phyloP scores from a whole-genome alignment of 495 filamentous ascomycete species.

The Aspergillus egyptiacus region DNA sequence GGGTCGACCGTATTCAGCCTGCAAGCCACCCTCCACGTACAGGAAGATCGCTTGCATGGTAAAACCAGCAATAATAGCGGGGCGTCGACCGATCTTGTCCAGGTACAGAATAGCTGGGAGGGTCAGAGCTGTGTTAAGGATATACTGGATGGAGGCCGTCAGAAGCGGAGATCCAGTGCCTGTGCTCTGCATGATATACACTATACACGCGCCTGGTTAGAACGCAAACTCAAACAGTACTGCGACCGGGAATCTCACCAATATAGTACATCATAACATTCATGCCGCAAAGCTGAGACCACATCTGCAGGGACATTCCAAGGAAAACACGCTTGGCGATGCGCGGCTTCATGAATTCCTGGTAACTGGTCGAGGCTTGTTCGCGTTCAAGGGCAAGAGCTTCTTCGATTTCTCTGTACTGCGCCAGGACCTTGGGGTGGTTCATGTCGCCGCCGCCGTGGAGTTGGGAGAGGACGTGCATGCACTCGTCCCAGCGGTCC shows the following conservation, averaged over 20 bases:
- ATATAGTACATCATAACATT: slow-evolving; percentile 67
- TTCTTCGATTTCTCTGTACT: slow-evolving; percentile 64
- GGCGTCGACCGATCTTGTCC: slow-evolving; percentile 57
- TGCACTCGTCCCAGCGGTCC: slow-evolving; percentile 69
- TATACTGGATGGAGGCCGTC: slow-evolving; percentile 69
- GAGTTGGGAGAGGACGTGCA: slow-evolving; percentile 58
- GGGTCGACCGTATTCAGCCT: slow-evolving; percentile 44
- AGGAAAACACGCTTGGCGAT: slow-evolving; percentile 70
- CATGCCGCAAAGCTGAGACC: slow-evolving; percentile 79
- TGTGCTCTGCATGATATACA: too few species aligned
- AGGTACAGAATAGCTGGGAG: slow-evolving; percentile 51
- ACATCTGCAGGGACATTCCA: slow-evolving; percentile 73
- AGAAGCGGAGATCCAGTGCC: too few species aligned
- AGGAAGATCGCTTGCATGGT: slow-evolving; percentile 64
- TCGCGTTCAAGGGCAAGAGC: slow-evolving; percentile 63
- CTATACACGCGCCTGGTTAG: too few species aligned
- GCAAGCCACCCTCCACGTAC: slow-evolving; percentile 61
- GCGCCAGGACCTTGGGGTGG: slow-evolving; percentile 55
- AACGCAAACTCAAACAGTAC: too few species aligned
- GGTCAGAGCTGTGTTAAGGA: slow-evolving; percentile 50
- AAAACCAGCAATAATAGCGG: slow-evolving; percentile 58
- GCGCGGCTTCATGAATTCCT: slow-evolving; percentile 60
- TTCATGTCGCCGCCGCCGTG: slow-evolving; percentile 63
- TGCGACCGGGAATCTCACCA: too few species aligned
- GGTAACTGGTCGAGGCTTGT: slow-evolving; percentile 55